Base-by-base conservation (phyloP, 2,329 filamentous ascomycete species). In the Beauveria sp. region DNA sequence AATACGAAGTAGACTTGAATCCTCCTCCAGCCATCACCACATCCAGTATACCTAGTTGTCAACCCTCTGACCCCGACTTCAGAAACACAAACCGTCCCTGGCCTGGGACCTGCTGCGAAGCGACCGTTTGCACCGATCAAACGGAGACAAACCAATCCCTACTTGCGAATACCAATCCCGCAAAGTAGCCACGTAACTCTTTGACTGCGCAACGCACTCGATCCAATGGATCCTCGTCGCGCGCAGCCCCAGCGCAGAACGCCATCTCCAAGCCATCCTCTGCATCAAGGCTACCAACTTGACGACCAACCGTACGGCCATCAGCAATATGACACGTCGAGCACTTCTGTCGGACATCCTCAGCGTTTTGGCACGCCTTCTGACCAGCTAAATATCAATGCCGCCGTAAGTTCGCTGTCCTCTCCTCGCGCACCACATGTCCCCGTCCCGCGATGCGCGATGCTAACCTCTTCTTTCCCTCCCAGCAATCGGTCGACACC, bases 351-450 rank as follows among this genome's bases (percentile, higher is more conserved):
- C 22, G 59, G 60, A 22, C 57, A 53, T 10, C 48, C 56, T n/a
- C 62, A 72, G 24, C 76, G 80, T 52, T 74, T 78, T 30, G 75
- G 78, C 62, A 87, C 85, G 22, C 84, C 88, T 1, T 87, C 85
- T 69, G 93, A 97, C 75, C 82, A 87, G 61, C 79, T 97, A 56
- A 85, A 89, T 62, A 82, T 92, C 65, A 92, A 97, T 73, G 90
- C 91, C 55, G 93, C 92, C 61, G 90, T 93, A 75, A 79, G 88
- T 82, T 82, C 30, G 26, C 40, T 46, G 12, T 53, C 10, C 24
- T 18, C 34, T 37, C 12, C 34, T 37, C 14, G 34, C 18, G 26
- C 41, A 20, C 5, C 41, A 20, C 5, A 46, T n/a, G 52, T 26
- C 3, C 26, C 37, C 14, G 20, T 44, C 24, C 53, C 28, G 55